These are phyloP conservation scores for Fusarium guadeloupense DNA, from an alignment of 2,329 filamentous ascomycete genomes.

Conservation along the genomic window DNA sequence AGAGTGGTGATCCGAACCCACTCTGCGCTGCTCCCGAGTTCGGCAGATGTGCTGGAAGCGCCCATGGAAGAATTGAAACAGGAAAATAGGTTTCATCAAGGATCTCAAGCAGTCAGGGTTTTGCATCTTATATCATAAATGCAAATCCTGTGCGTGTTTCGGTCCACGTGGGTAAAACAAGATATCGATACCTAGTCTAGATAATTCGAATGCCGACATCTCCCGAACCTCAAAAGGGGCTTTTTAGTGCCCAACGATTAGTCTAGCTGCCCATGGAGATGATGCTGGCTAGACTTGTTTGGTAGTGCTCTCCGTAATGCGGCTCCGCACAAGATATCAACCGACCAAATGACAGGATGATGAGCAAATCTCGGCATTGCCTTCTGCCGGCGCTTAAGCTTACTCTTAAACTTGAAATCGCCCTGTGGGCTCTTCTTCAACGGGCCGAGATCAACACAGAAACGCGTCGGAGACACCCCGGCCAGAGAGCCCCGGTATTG, in stretches of 20 bases:
- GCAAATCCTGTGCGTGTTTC: neutral
- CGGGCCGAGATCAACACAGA: constrained; percentile 1
- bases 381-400: neutral
- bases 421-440: too few relatives aligned
- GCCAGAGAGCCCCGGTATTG: neutral
- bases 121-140: neutral
- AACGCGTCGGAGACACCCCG: neutral
- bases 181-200: neutral
- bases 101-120: neutral
- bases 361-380: neutral
- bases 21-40: too few relatives aligned
- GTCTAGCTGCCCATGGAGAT: neutral
- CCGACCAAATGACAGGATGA: neutral
- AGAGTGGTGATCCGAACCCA: too few relatives aligned
- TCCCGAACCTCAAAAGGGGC: neutral
- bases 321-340: constrained; percentile 7
- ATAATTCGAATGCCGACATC: constrained; percentile 5
- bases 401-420: neutral
- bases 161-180: neutral
- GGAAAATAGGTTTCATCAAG: too few relatives aligned
- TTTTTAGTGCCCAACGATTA: neutral
- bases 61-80: too few relatives aligned
- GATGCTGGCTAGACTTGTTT: neutral
- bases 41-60: too few relatives aligned
- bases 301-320: constrained; percentile 9